Evolutionary conservation across 2,329 filamentous ascomycete genomes (phyloP).

Genomic region (Beauveria sp.): DNA sequence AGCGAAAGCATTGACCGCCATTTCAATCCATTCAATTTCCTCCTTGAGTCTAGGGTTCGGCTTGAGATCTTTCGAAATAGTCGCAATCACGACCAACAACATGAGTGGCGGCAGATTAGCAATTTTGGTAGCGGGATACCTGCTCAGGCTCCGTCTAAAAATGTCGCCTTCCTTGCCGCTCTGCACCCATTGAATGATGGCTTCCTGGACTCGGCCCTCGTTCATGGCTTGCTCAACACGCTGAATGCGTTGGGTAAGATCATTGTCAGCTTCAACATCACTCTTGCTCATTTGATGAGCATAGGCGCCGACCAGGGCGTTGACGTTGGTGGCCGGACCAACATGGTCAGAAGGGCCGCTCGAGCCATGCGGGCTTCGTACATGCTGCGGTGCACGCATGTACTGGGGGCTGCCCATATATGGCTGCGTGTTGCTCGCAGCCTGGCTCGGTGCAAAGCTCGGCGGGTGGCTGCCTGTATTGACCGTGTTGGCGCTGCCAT

Average conservation of each 20-base stretch:
- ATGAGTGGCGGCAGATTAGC: constrained; percentile 53
- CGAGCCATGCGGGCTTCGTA: constrained; percentile 28
- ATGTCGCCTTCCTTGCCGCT: constrained; percentile 54
- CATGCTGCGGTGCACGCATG: constrained; percentile 24
- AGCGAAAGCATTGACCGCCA: constrained; percentile 48
- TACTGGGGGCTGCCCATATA: constrained; percentile 32
- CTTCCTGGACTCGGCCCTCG: constrained; percentile 53
- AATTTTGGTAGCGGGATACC: constrained; percentile 35
- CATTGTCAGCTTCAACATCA: constrained; percentile 33
- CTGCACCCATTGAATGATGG: constrained; percentile 61
- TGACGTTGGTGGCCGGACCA: constrained; percentile 24
- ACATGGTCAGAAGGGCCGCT: constrained; percentile 26
- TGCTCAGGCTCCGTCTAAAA: constrained; percentile 41
- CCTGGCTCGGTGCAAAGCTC: constrained; percentile 28
- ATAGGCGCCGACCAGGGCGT: constrained; percentile 28
- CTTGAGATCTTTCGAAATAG: constrained; percentile 51
- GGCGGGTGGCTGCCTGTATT: constrained; percentile 23
- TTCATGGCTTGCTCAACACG: constrained; percentile 56
- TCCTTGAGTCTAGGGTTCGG: constrained; percentile 44
- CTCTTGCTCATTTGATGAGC: constrained; percentile 28
- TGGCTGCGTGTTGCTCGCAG: constrained; percentile 23
- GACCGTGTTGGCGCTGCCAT: constrained; percentile 20
- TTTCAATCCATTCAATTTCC: constrained; percentile 54
- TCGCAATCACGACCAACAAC: constrained; percentile 56
- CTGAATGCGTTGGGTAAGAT: constrained; percentile 48